Base-by-base conservation (phyloP, 2,329 filamentous ascomycete species). In the Neoarthrinium moseri region DNA sequence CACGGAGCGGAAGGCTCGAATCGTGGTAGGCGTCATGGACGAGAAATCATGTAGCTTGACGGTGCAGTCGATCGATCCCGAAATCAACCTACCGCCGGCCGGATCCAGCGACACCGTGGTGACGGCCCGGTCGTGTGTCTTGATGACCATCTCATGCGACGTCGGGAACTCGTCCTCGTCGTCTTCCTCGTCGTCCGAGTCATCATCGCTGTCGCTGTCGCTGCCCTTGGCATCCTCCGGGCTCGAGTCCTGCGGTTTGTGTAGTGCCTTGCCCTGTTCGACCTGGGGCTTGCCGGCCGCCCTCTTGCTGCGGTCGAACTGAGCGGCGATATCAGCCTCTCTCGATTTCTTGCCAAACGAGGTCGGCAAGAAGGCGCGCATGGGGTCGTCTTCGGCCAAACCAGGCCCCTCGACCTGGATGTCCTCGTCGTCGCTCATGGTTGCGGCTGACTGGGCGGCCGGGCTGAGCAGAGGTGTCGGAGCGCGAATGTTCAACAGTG, bases 11-110 rank as follows among this genome's bases (percentile, higher is more conserved):
- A 99, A 99, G 1, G 94, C 90, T 57, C 92, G 87, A 42, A 99
- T 79, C 0, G 94, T 97, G 5, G 91, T 94, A 2, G 91, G 90
- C 1, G 92, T 96, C 86, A 99, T 95, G 37, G 91, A 89, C 3
- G 91, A 84, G 64, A 99, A 95, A 64, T 99, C 92, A 70, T 96
- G 91, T 15, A 99, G 76, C 63, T 96, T 97, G 58, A 97, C 73
- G 1, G 83, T 89, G 66, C 91, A 95, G 67, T 99, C 94, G 50
- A 86, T 87, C 5, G 91, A 96, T 18, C 88, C 91, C n/a, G 90
- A 94, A 38, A 92, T 83, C 62, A 99, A 73, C 56, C 94, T 82
- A 37, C 85, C 86, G 10, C 94, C 94, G 0, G 91, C 84, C 1
- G 89, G 84, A 67, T 99, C 94, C 38, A 96, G 75, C 2, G 91